A percentile compares a stretch with the other conserved stretches of the same genome.
Conservation (phyloP, 805 yeast genomes). For the Ogataea trehalophila region DNA sequence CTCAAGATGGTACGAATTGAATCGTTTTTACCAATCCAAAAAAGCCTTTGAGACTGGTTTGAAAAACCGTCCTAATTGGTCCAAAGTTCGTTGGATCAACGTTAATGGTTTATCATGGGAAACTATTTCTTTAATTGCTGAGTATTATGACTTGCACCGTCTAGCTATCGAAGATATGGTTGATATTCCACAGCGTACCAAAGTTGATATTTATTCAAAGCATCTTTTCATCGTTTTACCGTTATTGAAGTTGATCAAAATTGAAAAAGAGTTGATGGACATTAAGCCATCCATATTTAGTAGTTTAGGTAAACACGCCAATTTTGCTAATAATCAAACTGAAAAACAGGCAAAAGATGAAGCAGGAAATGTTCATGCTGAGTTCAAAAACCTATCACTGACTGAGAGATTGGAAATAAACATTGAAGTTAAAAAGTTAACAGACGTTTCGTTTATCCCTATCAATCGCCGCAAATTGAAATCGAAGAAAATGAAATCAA, state of each 20-base stretch:
- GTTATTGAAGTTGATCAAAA: conserved; percentile 39
- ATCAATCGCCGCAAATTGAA: conserved; percentile 4
- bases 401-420: conserved; percentile 19
- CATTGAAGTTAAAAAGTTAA: conserved; percentile 29
- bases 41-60: conserved; percentile 30
- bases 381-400: conserved; percentile 6
- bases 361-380: background rate
- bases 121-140: conserved; percentile 43
- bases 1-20: too few relatives aligned
- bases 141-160: conserved; percentile 44
- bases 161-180: conserved; percentile 59
- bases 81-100: conserved; percentile 51
- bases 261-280: conserved; percentile 9
- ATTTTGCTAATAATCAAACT: too few relatives aligned
- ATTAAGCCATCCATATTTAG: conserved; percentile 3
- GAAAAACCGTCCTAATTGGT: conserved; percentile 39
- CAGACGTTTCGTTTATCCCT: conserved; percentile 28
- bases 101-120: conserved; percentile 62
- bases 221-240: conserved; percentile 55
- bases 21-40: conserved; percentile 9
- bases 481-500: conserved; percentile 22
- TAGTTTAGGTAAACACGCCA: too few relatives aligned
- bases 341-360: background rate
- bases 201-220: conserved; percentile 46
- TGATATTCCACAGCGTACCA: conserved; percentile 58